Evolutionary conservation across 108 stramenopile species (phyloP).

Genomic region (Nitzschia palea): DNA sequence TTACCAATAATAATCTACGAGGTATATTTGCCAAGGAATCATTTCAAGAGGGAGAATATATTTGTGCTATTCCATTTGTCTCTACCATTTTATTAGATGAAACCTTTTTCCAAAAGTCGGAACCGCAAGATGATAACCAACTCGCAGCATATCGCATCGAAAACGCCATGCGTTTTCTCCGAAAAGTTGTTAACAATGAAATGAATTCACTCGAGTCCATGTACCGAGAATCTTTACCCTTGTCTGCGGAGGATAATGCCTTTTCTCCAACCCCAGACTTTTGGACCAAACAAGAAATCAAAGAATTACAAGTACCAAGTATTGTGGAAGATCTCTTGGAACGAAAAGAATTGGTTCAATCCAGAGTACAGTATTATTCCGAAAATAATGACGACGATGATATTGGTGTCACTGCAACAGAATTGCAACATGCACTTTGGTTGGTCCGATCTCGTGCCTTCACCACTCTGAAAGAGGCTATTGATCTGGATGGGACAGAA

Average conservation of each 20-base stretch:
- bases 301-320: slow-evolving; percentile 26
- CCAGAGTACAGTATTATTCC: neutral
- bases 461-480: slow-evolving; percentile 25
- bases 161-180: slow-evolving; percentile 9
- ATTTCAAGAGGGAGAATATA: slow-evolving; percentile 25
- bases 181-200: neutral
- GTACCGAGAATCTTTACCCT: slow-evolving; percentile 25
- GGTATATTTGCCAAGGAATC: slow-evolving; percentile 22
- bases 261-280: slow-evolving; percentile 42
- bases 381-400: neutral
- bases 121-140: neutral
- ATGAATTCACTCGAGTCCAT: neutral
- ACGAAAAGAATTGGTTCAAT: slow-evolving; percentile 12
- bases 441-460: slow-evolving; percentile 34
- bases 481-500: slow-evolving; percentile 7
- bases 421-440: slow-evolving; percentile 29
- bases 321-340: slow-evolving; percentile 11
- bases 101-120: neutral
- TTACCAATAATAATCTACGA: slow-evolving; percentile 2
- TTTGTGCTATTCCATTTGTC: slow-evolving; percentile 31
- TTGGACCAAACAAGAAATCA: slow-evolving; percentile 33
- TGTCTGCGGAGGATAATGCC: slow-evolving; percentile 5
- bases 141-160: slow-evolving; percentile 1
- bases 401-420: neutral
- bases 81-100: slow-evolving; percentile 32